These are phyloP conservation scores for Neonectria sp. DNA, from an alignment of 2,329 filamentous ascomycete species.

Conservation along the genomic window DNA sequence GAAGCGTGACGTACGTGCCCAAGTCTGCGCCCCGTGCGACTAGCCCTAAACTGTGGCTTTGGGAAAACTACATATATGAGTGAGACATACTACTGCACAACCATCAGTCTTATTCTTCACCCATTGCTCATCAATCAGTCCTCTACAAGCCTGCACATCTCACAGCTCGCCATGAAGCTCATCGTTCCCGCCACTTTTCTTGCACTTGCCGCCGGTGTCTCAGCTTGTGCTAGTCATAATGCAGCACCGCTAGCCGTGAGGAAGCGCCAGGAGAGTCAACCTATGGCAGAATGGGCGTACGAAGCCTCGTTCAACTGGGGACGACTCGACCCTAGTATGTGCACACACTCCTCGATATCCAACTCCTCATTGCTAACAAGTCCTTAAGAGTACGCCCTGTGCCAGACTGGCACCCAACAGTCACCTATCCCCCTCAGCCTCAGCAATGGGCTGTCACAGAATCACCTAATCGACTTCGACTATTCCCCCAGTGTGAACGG, in stretches of 20 bases:
- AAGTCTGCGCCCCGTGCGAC: background rate
- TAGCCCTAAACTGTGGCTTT: background rate
- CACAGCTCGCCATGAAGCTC: background rate
- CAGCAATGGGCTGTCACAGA: conserved; percentile 35
- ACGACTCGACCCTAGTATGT: conserved; percentile 32
- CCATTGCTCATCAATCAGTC: background rate
- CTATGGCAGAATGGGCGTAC: conserved; percentile 36
- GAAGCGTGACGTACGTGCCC: background rate
- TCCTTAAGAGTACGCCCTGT: conserved; percentile 32
- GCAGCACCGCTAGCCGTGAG: background rate
- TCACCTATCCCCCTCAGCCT: conserved; percentile 36
- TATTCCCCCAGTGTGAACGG: conserved; percentile 28
- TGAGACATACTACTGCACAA: background rate
- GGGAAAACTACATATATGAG: background rate
- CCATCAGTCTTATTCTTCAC: background rate
- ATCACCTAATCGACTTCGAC: conserved; percentile 33
- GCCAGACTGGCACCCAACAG: conserved; percentile 40
- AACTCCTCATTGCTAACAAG: rapidly evolving
- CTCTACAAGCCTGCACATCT: background rate
- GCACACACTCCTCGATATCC: too few relatives aligned
- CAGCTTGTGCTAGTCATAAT: conserved; percentile 7
- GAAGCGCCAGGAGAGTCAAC: background rate
- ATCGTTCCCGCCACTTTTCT: background rate
- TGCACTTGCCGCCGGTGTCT: background rate
- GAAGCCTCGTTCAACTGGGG: conserved; percentile 40